Evolutionary conservation across 352 stramenopile species (phyloP), one percentile per base, ranked within the genome.

Genomic region (Saprolegnia diclina): DNA sequence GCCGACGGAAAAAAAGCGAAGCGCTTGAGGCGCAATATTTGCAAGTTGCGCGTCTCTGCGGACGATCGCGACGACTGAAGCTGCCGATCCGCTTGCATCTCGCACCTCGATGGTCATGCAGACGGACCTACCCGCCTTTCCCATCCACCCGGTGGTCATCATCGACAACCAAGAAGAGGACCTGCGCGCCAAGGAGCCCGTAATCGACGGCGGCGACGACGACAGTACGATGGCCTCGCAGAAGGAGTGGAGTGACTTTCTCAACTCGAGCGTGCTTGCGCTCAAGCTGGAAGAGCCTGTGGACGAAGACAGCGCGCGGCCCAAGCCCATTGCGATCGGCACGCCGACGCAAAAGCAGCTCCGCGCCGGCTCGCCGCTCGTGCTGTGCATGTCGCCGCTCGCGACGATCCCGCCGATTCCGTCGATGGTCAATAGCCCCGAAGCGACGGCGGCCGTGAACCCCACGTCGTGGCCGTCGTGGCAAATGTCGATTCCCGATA

Each of bases 221-320:
- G n/a, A n/a, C n/a, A n/a, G n/a, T n/a, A n/a, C n/a, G n/a, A 38
- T 48, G 35, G 50, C 45, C 10, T 69, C 63, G 11, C 63, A 61
- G 4, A 52, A 69, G 62, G 63, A 69, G 42, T 69, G 63, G 63
- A 69, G 26, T 29, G 63, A 59, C 38, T 69, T 69, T 22, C 63
- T 69, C 38, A 69, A 52, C 53, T 63, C 48, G 21, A 69, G 63
- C 46, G 46, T 69, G 18, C 32, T 69, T 4, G 63, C 46, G n/a
- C 38, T 69, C 5, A 62, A 45, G 14, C 63, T 69, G 16, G 63
- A 69, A 21, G 63, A 69, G 29, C 50, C 63, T 10, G 21, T 26
- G 0, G 40, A 67, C 32, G 63, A 69, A 24, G 46, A 57, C 10
- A 40, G 16, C 19, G 29, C 50, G 7, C 53, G 54, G 16, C 63